phyloP scores from a whole-genome alignment of 2,329 filamentous ascomycete genomes.

The Fusarium sp. region DNA sequence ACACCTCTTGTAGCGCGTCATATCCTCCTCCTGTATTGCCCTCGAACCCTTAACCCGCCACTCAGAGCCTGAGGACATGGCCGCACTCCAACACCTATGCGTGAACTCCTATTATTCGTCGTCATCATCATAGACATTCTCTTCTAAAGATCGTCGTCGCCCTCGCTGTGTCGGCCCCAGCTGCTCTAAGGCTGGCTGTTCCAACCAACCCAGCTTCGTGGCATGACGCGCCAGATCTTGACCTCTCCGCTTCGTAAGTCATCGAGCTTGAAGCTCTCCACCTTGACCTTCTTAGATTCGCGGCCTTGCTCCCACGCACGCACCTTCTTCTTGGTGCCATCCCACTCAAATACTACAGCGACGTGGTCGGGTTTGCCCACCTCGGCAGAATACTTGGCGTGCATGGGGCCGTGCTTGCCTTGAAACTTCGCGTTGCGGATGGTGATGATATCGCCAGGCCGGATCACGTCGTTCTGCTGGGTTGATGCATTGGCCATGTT shows the following conservation, averaged over 20 bases:
- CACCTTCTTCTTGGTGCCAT: constrained; percentile 98
- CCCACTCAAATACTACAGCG: constrained; percentile 93
- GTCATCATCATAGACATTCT: constrained; percentile 33
- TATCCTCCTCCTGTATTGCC: constrained; percentile 27
- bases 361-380: constrained; percentile 93
- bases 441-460: constrained; percentile 90
- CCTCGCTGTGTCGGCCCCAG: constrained; percentile 38
- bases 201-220: constrained; percentile 93
- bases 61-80: constrained; percentile 30
- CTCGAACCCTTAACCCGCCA: constrained; percentile 26
- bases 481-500: constrained; percentile 96
- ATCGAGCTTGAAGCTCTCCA: constrained; percentile 93
- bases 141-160: constrained; percentile 15
- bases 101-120: constrained; percentile 30
- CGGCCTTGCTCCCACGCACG: constrained; percentile 94
- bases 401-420: constrained; percentile 94
- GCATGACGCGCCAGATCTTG: constrained; percentile 97
- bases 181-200: constrained; percentile 68
- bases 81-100: constrained; percentile 23
- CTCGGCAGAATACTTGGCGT: constrained; percentile 90
- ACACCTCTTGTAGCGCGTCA: constrained; percentile 21
- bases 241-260: constrained; percentile 94
- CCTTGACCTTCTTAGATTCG: constrained; percentile 92
- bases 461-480: constrained; percentile 91
- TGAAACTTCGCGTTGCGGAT: constrained; percentile 95